These are phyloP conservation scores for Calcarisporium arbuscula DNA, from an alignment of 2,329 filamentous ascomycete species.

Conservation along the genomic window DNA sequence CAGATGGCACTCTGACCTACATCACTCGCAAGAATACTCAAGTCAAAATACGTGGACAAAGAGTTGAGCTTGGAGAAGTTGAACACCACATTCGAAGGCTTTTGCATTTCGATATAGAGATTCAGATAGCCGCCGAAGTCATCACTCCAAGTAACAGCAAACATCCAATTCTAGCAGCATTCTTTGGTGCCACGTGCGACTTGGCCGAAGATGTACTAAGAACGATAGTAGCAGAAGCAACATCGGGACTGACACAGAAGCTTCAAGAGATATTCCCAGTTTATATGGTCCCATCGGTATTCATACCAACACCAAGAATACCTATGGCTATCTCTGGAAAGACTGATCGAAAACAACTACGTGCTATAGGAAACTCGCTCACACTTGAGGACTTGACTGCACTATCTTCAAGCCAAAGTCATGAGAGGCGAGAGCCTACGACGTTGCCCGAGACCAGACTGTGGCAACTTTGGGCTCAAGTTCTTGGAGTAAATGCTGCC, in stretches of 20 bases:
- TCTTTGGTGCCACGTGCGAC: too few relatives aligned
- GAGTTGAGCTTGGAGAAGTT: constrained; percentile 33
- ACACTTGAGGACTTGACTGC: constrained; percentile 2
- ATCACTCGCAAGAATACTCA: constrained; percentile 36
- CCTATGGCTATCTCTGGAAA: neutral
- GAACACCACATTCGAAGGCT: constrained; percentile 11
- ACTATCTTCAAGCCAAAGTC: constrained; percentile 1
- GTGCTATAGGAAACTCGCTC: neutral
- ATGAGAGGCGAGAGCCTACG: constrained; percentile 3
- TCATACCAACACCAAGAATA: neutral
- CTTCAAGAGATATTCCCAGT: too few relatives aligned
- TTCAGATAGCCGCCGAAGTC: too few relatives aligned
- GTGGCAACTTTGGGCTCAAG: constrained; percentile 4
- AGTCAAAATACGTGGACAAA: constrained; percentile 48
- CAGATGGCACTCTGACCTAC: constrained; percentile 21
- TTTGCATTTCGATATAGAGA: too few relatives aligned
- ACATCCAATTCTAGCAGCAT: too few relatives aligned
- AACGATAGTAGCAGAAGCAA: too few relatives aligned
- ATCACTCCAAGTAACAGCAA: too few relatives aligned
- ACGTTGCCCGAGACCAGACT: constrained; percentile 7
- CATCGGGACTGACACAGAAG: too few relatives aligned
- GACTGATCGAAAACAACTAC: neutral
- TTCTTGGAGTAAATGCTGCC: constrained; percentile 3
- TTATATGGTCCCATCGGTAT: neutral
- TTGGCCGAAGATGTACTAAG: too few relatives aligned